Base-by-base conservation (phyloP, 768 basidiomycete genomes). In the Cubamyces lactineus region DNA sequence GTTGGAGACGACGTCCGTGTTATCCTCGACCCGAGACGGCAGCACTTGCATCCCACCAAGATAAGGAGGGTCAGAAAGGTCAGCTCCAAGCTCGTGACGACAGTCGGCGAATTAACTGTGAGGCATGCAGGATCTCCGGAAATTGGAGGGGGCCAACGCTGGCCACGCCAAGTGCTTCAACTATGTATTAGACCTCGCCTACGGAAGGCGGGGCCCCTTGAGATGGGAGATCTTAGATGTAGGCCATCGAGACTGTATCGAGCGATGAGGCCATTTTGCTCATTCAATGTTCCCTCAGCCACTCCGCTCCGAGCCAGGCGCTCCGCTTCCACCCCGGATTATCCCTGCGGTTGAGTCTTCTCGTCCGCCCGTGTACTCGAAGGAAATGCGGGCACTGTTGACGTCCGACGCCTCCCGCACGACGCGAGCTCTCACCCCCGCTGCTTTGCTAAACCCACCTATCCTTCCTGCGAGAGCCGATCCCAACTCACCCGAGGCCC, bases 121-220 rank as follows among this genome's bases (percentile, higher is more conserved):
- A 6, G 9, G 34, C 34, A 34, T 40, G 7, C 65, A 92, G 91
- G 83, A 80, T 52, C 70, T 86, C 64, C 76, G 74, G 50, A 81
- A 73, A 58, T 71, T 93, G 17, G 73, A 78, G 67, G 76, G 73
- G 47, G 89, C 89, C 11, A 88, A 85, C 67, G 63, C 67, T 3
- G 83, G 86, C 3, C 69, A 80, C 40, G 65, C 67, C 49, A 70
- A 76, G 57, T 82, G 85, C 34, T 87, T 90, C 66, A 75, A 77
- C 28, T 79, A 81, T 64, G 68, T 92, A 28, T 76, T 94, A 17
- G 82, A 87, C 65, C 67, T 86, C 28, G 91, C 91, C 26, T 94
- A 92, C 73, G 91, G 91, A 30, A 80, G 91, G 61, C 84, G 83
- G 66, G 91, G 91, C 23, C 87, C 82, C 69, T 73, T 94, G 16